These are phyloP conservation scores for Psilocybe cubensis DNA, from an alignment of 768 basidiomycete species.

Conservation along the genomic window DNA sequence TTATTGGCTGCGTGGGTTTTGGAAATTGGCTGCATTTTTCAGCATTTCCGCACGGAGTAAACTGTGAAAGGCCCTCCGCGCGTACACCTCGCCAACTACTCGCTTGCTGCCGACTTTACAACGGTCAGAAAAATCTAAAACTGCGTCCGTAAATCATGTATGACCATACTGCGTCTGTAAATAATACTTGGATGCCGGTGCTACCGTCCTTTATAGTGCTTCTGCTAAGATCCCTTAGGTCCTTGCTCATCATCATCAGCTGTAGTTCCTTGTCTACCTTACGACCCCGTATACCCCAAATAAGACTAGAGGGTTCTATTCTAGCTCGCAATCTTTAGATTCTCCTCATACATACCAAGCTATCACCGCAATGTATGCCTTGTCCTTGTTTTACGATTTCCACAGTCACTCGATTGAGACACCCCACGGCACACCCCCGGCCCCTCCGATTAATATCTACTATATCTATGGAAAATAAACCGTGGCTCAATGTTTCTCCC, in stretches of 20 bases:
- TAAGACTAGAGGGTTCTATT: neutral
- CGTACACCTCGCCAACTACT: neutral
- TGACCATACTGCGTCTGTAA: neutral
- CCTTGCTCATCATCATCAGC: too few relatives aligned
- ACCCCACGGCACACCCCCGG: neutral
- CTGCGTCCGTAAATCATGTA: neutral
- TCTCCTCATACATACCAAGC: neutral
- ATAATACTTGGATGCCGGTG: neutral
- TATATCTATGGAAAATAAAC: too few relatives aligned
- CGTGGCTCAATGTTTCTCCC: neutral
- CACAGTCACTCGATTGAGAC: neutral
- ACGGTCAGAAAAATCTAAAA: neutral
- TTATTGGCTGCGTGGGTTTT: too few relatives aligned
- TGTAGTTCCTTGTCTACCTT: too few relatives aligned
- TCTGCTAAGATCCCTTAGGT: neutral
- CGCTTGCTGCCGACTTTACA: neutral
- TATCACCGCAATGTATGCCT: neutral
- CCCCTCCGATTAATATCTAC: neutral
- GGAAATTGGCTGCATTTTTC: too few relatives aligned
- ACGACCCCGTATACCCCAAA: neutral
- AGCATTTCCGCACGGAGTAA: neutral
- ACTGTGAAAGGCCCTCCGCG: neutral
- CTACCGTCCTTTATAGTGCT: neutral
- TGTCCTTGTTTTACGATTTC: too few relatives aligned
- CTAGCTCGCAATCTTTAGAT: neutral